These are phyloP conservation scores for Pseudogymnoascus sp. DNA, from an alignment of 2,329 filamentous ascomycete genomes.

Conservation along the genomic window DNA sequence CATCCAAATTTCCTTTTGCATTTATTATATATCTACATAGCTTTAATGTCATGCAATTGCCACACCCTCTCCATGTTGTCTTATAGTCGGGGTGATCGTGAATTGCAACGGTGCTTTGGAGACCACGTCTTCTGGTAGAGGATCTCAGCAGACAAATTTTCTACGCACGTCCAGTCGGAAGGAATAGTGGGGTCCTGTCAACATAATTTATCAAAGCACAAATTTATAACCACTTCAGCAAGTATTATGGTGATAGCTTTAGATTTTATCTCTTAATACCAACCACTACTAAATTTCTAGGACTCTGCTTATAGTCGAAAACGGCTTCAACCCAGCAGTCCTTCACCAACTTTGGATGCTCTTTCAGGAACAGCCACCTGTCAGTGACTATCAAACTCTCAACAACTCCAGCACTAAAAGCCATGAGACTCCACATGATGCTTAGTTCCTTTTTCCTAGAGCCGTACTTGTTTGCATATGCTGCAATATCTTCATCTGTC, in stretches of 20 bases:
- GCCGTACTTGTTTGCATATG: constrained; percentile 59
- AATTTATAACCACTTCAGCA: not conserved
- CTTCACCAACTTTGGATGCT: constrained; percentile 62
- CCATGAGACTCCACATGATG: constrained; percentile 91
- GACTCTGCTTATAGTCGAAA: constrained; percentile 80
- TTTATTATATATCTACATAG: constrained; percentile 3
- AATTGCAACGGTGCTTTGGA: not conserved
- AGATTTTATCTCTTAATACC: constrained; percentile 58
- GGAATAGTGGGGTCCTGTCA: constrained; percentile 1
- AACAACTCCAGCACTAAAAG: constrained; percentile 81
- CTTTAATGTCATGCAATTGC: not conserved
- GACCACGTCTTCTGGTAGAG: not conserved
- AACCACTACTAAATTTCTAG: constrained; percentile 86
- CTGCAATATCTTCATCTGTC: constrained; percentile 65
- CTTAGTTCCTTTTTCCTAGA: constrained; percentile 72
- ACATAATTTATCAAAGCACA: not conserved
- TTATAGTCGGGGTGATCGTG: not conserved
- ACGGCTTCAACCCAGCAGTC: constrained; percentile 88
- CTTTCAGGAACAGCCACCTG: constrained; percentile 77
- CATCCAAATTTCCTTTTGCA: constrained; percentile 16
- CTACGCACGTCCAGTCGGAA: not conserved
- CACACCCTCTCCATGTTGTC: not conserved
- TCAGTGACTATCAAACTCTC: constrained; percentile 88
- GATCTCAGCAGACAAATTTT: not conserved
- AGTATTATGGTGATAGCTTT: not conserved